Evolutionary conservation across 78 protist species (phyloP), one percentile per base, ranked within the genome.

Genomic region (Chrysochromulina tobinii): DNA sequence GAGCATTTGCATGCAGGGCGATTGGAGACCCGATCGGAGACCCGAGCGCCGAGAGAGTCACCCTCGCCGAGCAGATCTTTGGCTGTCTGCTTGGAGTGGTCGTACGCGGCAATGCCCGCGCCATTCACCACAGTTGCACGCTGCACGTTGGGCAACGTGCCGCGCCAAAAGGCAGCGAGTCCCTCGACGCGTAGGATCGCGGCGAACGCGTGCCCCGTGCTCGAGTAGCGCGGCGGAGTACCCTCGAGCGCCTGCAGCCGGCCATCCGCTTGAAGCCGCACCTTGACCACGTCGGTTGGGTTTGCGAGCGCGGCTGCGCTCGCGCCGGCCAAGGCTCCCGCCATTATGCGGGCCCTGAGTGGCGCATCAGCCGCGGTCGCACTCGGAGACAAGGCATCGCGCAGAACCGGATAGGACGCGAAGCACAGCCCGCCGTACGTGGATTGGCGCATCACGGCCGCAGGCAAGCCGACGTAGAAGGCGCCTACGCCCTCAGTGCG

Each of bases 201-300:
- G 25, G 9, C 14, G 59, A 75, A 51, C n/a, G 84, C 84, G 11
- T 75, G 53, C 9, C 21, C 84, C 4, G 84, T 75, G 23, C 59
- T 21, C 27, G 9, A 8, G 57, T 75, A 75, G n/a, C 84, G 84
- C 84, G 84, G 58, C 57, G 55, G 0, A 1, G 0, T 38, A 0
- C 84, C 84, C 64, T 59, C 64, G 0, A 15, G 58, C 53, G 23
- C 20, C 23, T 2, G 21, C 14, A 75, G 84, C 14, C 84, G 84
- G 50, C 84, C 84, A n/a, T 75, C 84, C 27, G 84, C 84, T n/a
- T 75, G 84, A 21, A 75, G 23, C 59, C 84, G 84, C 57, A 75
- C 84, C 58, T 75, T 75, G 59, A 51, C 84, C 53, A 75, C 84
- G 59, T 75, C 84, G 0, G 84, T 75, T n/a, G 84, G 84, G n/a